These are phyloP conservation scores for Teratosphaeria nubilosa DNA, from an alignment of 2,329 filamentous ascomycete species.

Conservation along the genomic window DNA sequence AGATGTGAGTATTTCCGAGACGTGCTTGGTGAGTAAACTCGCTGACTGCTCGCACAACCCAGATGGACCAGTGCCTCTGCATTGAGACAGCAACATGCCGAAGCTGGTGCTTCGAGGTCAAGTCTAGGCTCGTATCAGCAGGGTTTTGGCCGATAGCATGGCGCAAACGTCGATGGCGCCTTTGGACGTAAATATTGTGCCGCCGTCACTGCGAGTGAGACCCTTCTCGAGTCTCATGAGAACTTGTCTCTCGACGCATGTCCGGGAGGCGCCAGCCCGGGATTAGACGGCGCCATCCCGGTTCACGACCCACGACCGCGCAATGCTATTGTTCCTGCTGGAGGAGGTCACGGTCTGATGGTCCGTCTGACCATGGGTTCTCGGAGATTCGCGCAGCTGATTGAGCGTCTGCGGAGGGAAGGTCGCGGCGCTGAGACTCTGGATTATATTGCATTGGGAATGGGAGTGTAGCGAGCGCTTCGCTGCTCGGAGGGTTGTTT, in stretches of 20 bases:
- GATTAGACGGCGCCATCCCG: too few relatives aligned
- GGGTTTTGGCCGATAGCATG: not conserved
- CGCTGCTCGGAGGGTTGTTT: not conserved
- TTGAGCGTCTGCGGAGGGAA: not conserved
- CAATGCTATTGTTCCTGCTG: not conserved
- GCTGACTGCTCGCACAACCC: not conserved
- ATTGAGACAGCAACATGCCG: not conserved
- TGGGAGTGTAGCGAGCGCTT: not conserved
- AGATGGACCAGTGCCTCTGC: not conserved
- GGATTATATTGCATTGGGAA: not conserved
- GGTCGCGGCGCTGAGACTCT: not conserved
- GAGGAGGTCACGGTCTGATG: not conserved
- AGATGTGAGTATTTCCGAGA: conserved; percentile 50
- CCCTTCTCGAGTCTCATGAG: not conserved
- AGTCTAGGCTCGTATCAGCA: not conserved
- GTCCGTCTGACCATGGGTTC: not conserved
- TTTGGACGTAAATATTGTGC: not conserved
- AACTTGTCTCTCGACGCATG: not conserved
- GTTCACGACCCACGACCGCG: not conserved
- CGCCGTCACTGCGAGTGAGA: not conserved
- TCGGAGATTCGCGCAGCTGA: not conserved
- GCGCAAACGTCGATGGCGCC: not conserved
- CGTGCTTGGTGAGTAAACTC: not conserved
- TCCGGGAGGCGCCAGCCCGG: not conserved
- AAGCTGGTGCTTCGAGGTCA: not conserved